Base-by-base conservation (phyloP, 139 green algal genomes). In the Ostreobium quekettii region DNA sequence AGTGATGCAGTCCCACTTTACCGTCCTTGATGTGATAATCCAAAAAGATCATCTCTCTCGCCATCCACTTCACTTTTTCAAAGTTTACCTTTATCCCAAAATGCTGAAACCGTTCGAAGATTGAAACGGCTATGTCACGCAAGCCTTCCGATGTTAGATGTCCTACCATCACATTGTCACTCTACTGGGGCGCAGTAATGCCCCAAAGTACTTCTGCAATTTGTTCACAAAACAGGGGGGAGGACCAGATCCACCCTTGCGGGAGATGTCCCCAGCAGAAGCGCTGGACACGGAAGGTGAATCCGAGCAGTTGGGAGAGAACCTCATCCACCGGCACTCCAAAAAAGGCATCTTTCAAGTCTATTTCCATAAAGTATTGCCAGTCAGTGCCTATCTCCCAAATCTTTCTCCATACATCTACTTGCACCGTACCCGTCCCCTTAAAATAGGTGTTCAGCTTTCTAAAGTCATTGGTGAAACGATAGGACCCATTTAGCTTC, bases 271-370 rank as follows among this genome's bases (percentile, higher is more conserved):
- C 19, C 42, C 42, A 53, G 42, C 15, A 11, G 19, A 53, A 53
- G 11, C 42, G 11, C 42, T 53, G 15, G 15, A 26, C 42, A 53
- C 42, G 15, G 15, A 11, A 53, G 15, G 42, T 53, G 19, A 53
- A 53, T 26, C 42, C 42, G 19, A 53, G 19, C 11, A 26, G 19
- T 19, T 19, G 11, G 15, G 11, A 19, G 15, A 53, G 42, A 53
- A 26, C 42, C 19, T 19, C 19, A 53, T 53, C 42, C 19, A 53
- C 19, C 42, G 15, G 15, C 42, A 53, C 42, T 53, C 15, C 11
- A 53, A 53, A 53, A 53, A 53, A 53, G 15, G 42, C 42, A 53
- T 53, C 42, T 53, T 53, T 53, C 15, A 53, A 19, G 42, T 53
- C 42, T 53, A 53, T 53, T 53, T 53, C 19, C 19, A 19, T 53